Conservation (phyloP, 2,329 filamentous ascomycete genomes). For the Scedosporium aurantiacum region DNA sequence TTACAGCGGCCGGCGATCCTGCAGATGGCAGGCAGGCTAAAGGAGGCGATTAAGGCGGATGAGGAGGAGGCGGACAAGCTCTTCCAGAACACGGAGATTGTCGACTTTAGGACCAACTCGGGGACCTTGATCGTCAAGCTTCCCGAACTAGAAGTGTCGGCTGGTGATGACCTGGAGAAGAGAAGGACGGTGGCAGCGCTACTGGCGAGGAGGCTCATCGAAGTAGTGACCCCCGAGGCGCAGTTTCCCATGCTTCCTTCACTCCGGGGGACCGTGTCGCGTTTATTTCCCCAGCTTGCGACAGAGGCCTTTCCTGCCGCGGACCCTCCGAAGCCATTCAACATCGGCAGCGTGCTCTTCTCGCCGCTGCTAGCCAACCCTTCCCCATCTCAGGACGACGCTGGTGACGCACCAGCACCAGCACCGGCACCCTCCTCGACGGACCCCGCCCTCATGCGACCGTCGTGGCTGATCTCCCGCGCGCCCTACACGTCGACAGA, state of each 20-base stretch:
- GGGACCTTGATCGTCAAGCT: conserved; percentile 37
- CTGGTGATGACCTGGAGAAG: neutral
- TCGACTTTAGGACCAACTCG: conserved; percentile 34
- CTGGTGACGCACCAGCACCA: conserved; percentile 8
- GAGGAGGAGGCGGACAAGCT: conserved; percentile 43
- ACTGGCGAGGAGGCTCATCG: conserved; percentile 35
- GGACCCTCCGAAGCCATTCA: conserved; percentile 27
- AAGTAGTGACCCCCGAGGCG: conserved; percentile 37
- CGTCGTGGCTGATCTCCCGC: conserved; percentile 34
- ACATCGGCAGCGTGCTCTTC: conserved; percentile 27
- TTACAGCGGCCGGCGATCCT: conserved; percentile 56
- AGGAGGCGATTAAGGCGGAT: conserved; percentile 28
- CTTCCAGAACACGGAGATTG: conserved; percentile 34
- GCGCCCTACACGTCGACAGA: conserved; percentile 31
- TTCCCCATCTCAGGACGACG: conserved; percentile 17
- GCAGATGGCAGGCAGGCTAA: conserved; percentile 42
- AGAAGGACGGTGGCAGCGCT: conserved; percentile 27
- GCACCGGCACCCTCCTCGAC: neutral
- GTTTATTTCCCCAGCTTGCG: conserved; percentile 36
- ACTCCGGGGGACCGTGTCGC: conserved; percentile 33
- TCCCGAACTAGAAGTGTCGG: conserved; percentile 20
- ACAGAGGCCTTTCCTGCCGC: conserved; percentile 9
- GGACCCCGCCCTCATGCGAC: conserved; percentile 8
- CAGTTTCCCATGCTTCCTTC: conserved; percentile 29
- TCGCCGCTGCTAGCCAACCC: conserved; percentile 25